Conservation (phyloP, 2,329 filamentous ascomycete genomes). For the Fusarium austroafricanum region DNA sequence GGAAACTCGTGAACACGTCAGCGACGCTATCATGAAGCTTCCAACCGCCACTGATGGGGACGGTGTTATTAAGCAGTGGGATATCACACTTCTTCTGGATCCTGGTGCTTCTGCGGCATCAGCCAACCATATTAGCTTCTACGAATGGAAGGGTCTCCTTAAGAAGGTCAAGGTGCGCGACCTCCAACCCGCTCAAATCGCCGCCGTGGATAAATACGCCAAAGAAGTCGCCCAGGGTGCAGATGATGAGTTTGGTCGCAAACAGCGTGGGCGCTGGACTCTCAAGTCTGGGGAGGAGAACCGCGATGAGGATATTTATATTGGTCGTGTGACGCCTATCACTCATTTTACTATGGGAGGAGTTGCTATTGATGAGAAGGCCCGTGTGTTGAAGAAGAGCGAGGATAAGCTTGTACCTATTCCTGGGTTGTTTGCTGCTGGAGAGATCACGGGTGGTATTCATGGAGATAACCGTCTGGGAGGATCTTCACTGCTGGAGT, state of each 20-base stretch:
- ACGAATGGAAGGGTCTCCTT: constrained; percentile 71
- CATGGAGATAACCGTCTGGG: constrained; percentile 73
- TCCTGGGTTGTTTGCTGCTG: constrained; percentile 69
- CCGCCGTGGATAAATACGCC: constrained; percentile 63
- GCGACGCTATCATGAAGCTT: constrained; percentile 61
- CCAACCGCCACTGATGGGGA: constrained; percentile 48
- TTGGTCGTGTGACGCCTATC: constrained; percentile 71
- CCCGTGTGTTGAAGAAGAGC: constrained; percentile 59
- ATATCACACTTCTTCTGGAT: constrained; percentile 68
- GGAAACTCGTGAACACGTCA: constrained; percentile 68
- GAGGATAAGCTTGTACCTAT: constrained; percentile 57
- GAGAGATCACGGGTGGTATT: constrained; percentile 73
- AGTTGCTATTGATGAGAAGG: constrained; percentile 65
- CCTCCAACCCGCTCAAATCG: constrained; percentile 54
- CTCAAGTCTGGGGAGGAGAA: constrained; percentile 57
- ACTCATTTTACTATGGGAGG: constrained; percentile 77
- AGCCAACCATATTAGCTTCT: constrained; percentile 70
- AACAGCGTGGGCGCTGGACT: constrained; percentile 66
- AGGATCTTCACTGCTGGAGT: constrained; percentile 71
- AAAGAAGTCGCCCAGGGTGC: constrained; percentile 54
- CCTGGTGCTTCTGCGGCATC: constrained; percentile 65
- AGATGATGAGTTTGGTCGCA: constrained; percentile 60
- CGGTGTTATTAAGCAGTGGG: constrained; percentile 62
- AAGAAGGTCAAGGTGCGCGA: constrained; percentile 66
- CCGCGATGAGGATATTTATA: constrained; percentile 64